Conservation (phyloP, 2,329 filamentous ascomycete species). For the Penicillium sp. region DNA sequence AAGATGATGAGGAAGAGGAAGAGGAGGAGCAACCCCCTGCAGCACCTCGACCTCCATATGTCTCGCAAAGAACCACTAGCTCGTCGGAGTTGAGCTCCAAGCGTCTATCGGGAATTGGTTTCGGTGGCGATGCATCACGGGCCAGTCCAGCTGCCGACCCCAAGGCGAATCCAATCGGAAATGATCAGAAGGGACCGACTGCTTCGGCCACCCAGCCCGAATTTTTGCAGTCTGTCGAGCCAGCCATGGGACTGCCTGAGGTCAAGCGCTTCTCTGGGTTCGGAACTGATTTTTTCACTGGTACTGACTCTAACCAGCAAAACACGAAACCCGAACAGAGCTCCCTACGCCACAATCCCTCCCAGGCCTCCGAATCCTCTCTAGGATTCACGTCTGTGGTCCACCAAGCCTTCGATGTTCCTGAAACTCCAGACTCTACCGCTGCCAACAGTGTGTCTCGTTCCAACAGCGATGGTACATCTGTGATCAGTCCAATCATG, state of each 20-base stretch:
- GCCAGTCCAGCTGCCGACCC: constrained; percentile 21
- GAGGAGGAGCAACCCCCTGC: constrained; percentile 58
- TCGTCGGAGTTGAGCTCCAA: constrained; percentile 26
- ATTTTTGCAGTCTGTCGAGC: not conserved
- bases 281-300: constrained; percentile 31
- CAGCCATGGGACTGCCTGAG: constrained; percentile 43
- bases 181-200: constrained; percentile 56
- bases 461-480: constrained; percentile 66
- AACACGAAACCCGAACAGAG: constrained; percentile 21
- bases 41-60: constrained; percentile 27
- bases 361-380: constrained; percentile 34
- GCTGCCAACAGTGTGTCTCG: constrained; percentile 60
- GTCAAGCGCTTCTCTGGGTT: constrained; percentile 49
- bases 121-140: constrained; percentile 15
- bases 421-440: constrained; percentile 58
- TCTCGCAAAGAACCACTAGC: constrained; percentile 33
- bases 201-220: constrained; percentile 44
- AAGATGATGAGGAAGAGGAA: constrained; percentile 65
- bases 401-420: constrained; percentile 67
- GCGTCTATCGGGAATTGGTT: constrained; percentile 21
- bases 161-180: constrained; percentile 31
- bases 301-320: constrained; percentile 19
- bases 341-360: constrained; percentile 57
- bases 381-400: constrained; percentile 63
- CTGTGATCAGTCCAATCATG: constrained; percentile 69